Conservation (phyloP, 2,329 filamentous ascomycete genomes). For the Penicillium crustosum region DNA sequence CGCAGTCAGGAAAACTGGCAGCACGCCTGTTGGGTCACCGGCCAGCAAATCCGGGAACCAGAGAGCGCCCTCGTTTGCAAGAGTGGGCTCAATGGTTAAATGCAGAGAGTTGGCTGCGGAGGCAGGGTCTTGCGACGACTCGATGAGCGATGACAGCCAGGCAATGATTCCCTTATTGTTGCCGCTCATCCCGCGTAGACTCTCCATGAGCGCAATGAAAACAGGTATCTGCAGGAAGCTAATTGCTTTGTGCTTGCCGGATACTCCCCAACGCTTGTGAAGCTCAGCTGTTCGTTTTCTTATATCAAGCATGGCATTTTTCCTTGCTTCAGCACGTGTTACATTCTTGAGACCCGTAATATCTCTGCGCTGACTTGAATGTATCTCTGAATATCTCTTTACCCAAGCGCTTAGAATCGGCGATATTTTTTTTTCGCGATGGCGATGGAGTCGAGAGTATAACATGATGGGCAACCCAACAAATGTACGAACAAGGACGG, state of each 20-base stretch:
- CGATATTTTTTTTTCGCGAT: slow-evolving; percentile 43
- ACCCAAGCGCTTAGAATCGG: slow-evolving; percentile 46
- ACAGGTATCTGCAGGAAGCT: slow-evolving; percentile 46
- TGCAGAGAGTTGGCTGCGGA: slow-evolving; percentile 23
- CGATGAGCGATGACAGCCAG: slow-evolving; percentile 34
- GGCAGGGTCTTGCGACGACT: slow-evolving; percentile 14
- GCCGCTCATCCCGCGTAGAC: slow-evolving; percentile 50
- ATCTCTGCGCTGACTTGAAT: accelerated
- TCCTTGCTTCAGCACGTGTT: slow-evolving; percentile 7
- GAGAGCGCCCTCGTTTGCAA: slow-evolving; percentile 58
- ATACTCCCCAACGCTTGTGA: slow-evolving; percentile 37
- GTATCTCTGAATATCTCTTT: slow-evolving; percentile 17
- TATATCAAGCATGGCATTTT: slow-evolving; percentile 17
- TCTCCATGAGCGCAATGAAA: slow-evolving; percentile 50
- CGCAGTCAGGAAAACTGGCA: slow-evolving; percentile 52
- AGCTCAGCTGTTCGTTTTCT: slow-evolving; percentile 30
- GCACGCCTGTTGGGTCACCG: slow-evolving; percentile 51
- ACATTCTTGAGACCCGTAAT: accelerated
- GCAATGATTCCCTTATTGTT: slow-evolving; percentile 42
- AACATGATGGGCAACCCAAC: slow-evolving; percentile 51
- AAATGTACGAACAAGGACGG: slow-evolving; percentile 50
- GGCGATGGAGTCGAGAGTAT: slow-evolving; percentile 41
- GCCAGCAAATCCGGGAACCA: slow-evolving; percentile 61
- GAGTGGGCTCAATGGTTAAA: slow-evolving; percentile 46
- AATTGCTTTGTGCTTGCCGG: slow-evolving; percentile 34